These are phyloP conservation scores for Cyclocybe aegerita DNA, from an alignment of 768 basidiomycete genomes.

Conservation along the genomic window DNA sequence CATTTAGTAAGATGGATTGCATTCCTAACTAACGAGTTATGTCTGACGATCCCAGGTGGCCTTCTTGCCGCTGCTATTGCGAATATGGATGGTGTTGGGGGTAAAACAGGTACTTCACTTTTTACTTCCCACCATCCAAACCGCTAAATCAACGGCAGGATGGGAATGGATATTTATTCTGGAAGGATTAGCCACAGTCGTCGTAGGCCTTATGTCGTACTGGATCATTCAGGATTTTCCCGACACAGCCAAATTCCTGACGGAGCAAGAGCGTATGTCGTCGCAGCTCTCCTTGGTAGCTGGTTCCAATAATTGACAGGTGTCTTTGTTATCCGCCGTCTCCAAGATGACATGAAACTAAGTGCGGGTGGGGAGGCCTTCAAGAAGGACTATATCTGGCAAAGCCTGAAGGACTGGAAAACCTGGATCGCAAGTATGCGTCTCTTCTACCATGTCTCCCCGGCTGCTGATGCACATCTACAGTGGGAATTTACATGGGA, in stretches of 20 bases:
- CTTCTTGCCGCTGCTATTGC: slow-evolving; percentile 65
- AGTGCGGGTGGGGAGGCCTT: slow-evolving; percentile 65
- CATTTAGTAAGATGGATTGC: slow-evolving; percentile 50
- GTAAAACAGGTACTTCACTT: slow-evolving; percentile 42
- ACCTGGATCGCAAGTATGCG: slow-evolving; percentile 66
- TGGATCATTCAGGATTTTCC: slow-evolving; percentile 82
- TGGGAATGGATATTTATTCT: slow-evolving; percentile 78
- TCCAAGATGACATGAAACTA: slow-evolving; percentile 63
- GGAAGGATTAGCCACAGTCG: slow-evolving; percentile 68
- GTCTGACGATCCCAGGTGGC: slow-evolving; percentile 41
- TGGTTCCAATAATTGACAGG: slow-evolving; percentile 30
- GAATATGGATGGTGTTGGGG: slow-evolving; percentile 70
- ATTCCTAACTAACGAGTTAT: not conserved
- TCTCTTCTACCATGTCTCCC: not conserved
- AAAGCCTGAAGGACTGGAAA: slow-evolving; percentile 69
- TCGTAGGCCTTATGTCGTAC: slow-evolving; percentile 58
- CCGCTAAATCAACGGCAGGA: slow-evolving; percentile 19
- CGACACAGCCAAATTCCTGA: slow-evolving; percentile 70
- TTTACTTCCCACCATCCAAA: not conserved
- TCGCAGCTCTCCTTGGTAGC: not conserved
- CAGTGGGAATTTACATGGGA: slow-evolving; percentile 73
- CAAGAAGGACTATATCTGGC: slow-evolving; percentile 52
- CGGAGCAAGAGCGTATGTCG: slow-evolving; percentile 54
- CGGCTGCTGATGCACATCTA: slow-evolving; percentile 1
- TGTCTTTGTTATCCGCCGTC: slow-evolving; percentile 60